These are phyloP conservation scores for Suillus fuscotomentosus DNA, from an alignment of 768 basidiomycete species.

Conservation along the genomic window DNA sequence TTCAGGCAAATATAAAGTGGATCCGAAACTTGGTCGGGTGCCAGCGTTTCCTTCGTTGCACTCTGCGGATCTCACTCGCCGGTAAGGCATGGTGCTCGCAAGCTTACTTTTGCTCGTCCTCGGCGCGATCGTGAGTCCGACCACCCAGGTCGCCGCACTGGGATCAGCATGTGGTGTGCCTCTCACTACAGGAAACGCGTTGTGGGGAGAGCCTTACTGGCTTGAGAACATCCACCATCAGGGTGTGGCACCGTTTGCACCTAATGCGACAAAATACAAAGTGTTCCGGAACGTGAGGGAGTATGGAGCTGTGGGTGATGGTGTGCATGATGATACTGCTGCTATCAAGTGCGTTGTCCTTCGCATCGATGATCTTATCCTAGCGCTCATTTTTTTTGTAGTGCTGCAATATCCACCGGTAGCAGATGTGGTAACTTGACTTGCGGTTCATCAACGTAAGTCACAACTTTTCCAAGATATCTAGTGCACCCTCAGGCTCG, in stretches of 20 bases:
- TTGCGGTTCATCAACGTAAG: conserved; percentile 54
- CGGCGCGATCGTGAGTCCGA: background rate
- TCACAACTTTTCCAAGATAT: background rate
- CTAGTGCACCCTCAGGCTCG: background rate
- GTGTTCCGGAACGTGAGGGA: conserved; percentile 75
- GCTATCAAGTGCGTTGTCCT: conserved; percentile 57
- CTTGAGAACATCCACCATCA: conserved; percentile 65
- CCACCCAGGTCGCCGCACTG: conserved; percentile 15
- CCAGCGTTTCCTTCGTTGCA: background rate
- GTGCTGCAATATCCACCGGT: conserved; percentile 59
- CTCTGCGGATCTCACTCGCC: background rate
- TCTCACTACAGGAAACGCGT: conserved; percentile 39
- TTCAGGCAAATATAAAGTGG: background rate
- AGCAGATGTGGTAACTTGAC: conserved; percentile 55
- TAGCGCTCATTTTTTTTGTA: conserved; percentile 20
- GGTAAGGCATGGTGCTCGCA: background rate
- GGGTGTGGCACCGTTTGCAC: conserved; percentile 61
- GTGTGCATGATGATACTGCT: conserved; percentile 66
- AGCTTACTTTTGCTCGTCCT: background rate
- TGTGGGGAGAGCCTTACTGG: conserved; percentile 60
- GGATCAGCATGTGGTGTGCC: conserved; percentile 33
- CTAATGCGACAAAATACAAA: conserved; percentile 49
- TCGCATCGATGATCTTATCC: conserved; percentile 1
- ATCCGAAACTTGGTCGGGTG: background rate
- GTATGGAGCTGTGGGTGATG: conserved; percentile 51